Evolutionary conservation across 1,139 yeast genomes (phyloP), one percentile per base, ranked within the genome.

Genomic region (Debaryomyces psychrophilus): DNA sequence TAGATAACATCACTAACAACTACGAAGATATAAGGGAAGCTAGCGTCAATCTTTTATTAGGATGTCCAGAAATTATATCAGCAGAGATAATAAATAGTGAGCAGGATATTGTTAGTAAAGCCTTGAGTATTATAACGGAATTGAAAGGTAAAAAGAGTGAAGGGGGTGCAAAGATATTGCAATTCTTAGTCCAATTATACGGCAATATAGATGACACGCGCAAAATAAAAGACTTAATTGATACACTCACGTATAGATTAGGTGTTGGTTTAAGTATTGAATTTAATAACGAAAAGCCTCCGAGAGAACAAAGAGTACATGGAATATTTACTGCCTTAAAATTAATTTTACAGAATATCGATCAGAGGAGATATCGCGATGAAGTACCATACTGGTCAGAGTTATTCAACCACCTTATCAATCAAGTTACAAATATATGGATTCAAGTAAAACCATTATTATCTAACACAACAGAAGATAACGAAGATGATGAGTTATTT

Each of bases 81-180:
- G 17, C 8, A n/a, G 38, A 5, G 5, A 27, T 40, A 25, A 27
- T 34, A 17, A 12, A 7, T 34, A 31, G 39, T 8, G 48, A 46
- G 26, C 57, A 64, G 2, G 47, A 55, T 4, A 54, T 81, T 1
- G 54, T 65, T 5, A 44, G 55, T 0, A 71, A 73, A 41, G 75
- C 85, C 0, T 53, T 76, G 20, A 50, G 58, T 0, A 67, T 83
- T 60, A 62, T 89, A 41, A 58, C 68, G 5, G 83, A 82, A 43
- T 69, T 81, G 54, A 80, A 83, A 41, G 95, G 92, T 18, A 78
- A 90, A 47, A 81, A 76, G 50, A 86, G 90, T 43, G 97, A 92
- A 51, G 85, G 92, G 22, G 97, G 95, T 8, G 92, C 96, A 0
- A 76, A 83, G 37, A 67, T 85, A 11, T 67, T 85, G 35, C 81